A percentile compares a stretch with the other conserved stretches of the same genome.
These are phyloP conservation scores for Fusarium hostae DNA, from an alignment of 2,329 filamentous ascomycete genomes.

Conservation along the genomic window DNA sequence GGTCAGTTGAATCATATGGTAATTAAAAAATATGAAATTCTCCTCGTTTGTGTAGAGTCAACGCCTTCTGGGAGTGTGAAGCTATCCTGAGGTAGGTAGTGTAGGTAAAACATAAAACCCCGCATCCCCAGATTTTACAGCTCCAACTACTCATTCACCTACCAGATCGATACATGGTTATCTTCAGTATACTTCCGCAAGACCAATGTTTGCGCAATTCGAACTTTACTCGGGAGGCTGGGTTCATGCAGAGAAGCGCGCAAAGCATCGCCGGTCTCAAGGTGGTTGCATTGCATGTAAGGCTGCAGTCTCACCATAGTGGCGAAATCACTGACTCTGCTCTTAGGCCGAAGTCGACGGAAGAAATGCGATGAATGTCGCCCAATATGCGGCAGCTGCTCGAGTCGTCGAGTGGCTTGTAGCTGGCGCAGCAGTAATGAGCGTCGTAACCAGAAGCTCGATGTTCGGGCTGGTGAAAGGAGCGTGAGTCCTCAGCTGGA, in stretches of 20 bases:
- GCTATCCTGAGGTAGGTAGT: too few species aligned
- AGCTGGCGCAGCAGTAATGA: not conserved
- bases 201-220: not conserved
- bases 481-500: rapidly evolving
- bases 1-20: too few species aligned
- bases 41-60: too few species aligned
- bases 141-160: not conserved
- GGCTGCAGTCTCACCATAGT: not conserved
- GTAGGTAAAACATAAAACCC: not conserved
- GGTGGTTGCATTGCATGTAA: not conserved
- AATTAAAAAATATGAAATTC: too few species aligned
- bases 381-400: not conserved
- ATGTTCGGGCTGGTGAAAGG: not conserved
- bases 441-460: rapidly evolving
- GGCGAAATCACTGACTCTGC: not conserved
- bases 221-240: not conserved
- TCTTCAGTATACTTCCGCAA: too few species aligned
- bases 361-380: not conserved
- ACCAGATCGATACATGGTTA: too few species aligned
- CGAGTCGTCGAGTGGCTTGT: not conserved
- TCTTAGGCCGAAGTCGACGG: not conserved
- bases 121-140: not conserved
- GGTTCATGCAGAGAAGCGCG: not conserved
- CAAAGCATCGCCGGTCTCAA: not conserved
- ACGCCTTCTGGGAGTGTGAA: too few species aligned